Conservation (phyloP, 1,284 basidiomycete genomes). For the Austroboletus novae-zelandiae region DNA sequence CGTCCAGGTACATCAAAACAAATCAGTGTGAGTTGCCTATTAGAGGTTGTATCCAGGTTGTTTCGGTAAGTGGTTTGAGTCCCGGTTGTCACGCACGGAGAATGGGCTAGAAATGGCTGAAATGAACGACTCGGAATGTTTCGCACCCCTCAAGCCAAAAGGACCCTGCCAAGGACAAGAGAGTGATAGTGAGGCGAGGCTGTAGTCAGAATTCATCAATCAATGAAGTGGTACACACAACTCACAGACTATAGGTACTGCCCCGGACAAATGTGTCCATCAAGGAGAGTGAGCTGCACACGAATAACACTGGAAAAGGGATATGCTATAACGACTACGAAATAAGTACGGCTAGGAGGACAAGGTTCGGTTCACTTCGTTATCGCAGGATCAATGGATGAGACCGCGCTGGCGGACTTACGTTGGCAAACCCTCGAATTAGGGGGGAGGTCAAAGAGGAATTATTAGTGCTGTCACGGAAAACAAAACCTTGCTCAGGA, state of each 20-base stretch:
- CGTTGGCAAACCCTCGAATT: conserved; percentile 21
- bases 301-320: conserved; percentile 4
- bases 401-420: conserved; percentile 16
- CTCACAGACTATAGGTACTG: not conserved
- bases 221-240: not conserved
- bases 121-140: conserved; percentile 1
- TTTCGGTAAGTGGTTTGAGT: conserved; percentile 11
- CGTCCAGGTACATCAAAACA: conserved; percentile 23
- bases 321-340: conserved; percentile 20
- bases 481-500: conserved; percentile 14
- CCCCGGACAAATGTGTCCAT: not conserved
- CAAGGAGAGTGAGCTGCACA: not conserved
- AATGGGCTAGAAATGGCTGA: conserved; percentile 12
- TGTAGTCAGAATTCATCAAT: not conserved
- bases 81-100: conserved; percentile 18
- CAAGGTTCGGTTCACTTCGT: conserved; percentile 8
- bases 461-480: conserved; percentile 25
- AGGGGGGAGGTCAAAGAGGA: conserved; percentile 15
- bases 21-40: conserved; percentile 15
- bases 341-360: conserved; percentile 10
- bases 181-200: not conserved
- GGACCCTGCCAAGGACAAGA: not conserved
- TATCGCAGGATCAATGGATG: conserved; percentile 15
- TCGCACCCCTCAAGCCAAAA: conserved; percentile 3
- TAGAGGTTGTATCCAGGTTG: conserved; percentile 5